Evolutionary conservation across 768 basidiomycete species (phyloP).

Genomic region (Psilocybe subaeruginosa): DNA sequence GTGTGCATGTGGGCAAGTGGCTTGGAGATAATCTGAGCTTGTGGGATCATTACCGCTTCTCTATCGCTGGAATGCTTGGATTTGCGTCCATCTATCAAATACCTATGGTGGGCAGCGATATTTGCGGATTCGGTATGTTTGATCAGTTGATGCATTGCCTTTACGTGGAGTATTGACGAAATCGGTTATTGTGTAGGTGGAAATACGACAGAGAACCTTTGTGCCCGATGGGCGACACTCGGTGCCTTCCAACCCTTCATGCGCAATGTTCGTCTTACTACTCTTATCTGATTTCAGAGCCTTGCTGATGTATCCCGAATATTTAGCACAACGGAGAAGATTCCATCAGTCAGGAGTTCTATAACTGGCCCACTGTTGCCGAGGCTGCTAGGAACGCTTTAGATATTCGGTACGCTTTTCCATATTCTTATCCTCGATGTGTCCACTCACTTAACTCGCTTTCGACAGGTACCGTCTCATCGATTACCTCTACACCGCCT

Average conservation of each 20-base stretch:
- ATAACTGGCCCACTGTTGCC: constrained; percentile 60
- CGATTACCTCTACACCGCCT: constrained; percentile 74
- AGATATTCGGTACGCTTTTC: constrained; percentile 55
- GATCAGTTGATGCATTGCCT: background rate
- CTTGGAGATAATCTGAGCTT: constrained; percentile 65
- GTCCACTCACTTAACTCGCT: no score
- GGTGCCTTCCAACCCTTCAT: constrained; percentile 83
- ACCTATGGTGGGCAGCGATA: constrained; percentile 79
- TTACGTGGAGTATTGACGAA: background rate
- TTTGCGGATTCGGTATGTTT: constrained; percentile 62
- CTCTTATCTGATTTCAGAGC: background rate
- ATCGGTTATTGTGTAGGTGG: constrained; percentile 34
- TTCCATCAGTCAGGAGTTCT: constrained; percentile 67
- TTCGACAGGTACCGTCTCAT: constrained; percentile 59
- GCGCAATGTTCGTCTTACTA: constrained; percentile 57
- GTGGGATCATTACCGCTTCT: constrained; percentile 61
- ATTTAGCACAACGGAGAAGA: constrained; percentile 56
- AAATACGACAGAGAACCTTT: constrained; percentile 69
- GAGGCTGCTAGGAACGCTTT: constrained; percentile 62
- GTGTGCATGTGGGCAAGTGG: constrained; percentile 72
- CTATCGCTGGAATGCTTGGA: constrained; percentile 66
- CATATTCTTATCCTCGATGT: no score
- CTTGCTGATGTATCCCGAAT: background rate
- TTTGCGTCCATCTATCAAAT: constrained; percentile 67
- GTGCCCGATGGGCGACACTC: constrained; percentile 77